Base-by-base conservation (phyloP, 345 rosid species). In the Firmiana major region DNA sequence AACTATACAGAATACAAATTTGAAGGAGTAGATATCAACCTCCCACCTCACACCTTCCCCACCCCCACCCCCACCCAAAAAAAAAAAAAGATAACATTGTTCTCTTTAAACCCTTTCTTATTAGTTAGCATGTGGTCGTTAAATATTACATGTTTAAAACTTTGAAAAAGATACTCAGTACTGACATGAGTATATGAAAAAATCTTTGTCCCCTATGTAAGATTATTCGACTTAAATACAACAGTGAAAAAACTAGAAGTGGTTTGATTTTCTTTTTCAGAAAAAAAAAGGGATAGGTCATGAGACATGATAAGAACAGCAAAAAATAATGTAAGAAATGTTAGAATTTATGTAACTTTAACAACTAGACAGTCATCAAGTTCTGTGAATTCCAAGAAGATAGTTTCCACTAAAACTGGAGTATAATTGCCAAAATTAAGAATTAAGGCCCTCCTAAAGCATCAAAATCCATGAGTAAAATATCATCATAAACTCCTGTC, bases 391-490 rank as follows among this genome's bases (percentile, higher is more conserved):
- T 71, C 60, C 62, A 71, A 51, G 16, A 31, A 51, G 45, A 71
- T 34, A 71, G n/a, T 45, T 68, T 68, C 54, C 72, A 2, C 54
- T 68, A 68, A 68, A 68, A 68, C 34, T 24, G 73, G 73, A 68
- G 72, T 67, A 45, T 10, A 43, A 45, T 12, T 67, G 54, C 54
- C 72, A 67, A 43, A 43, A 12, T 12, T 45, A 36, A 71, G 71
- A 9, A 34, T 71, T 53, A 53, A 34, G 62, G 28, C 63, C 73
- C n/a, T 71, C 62, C 62, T 34, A 53, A 53, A 53, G 75, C 46
- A 31, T 53, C 19, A 34, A 34, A 71, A 71, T n/a, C 28, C 75
- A 71, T 71, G 5, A 71, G 46, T 53, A 71, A 55, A 17, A 31
- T 51, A 34, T 19, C n/a, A 19, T 34, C 62, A 51, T 71, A 51